A percentile compares a stretch with the other conserved stretches of the same genome.
These are phyloP conservation scores for Candida sp. DNA, from an alignment of 1,139 yeast genomes.

Conservation along the genomic window DNA sequence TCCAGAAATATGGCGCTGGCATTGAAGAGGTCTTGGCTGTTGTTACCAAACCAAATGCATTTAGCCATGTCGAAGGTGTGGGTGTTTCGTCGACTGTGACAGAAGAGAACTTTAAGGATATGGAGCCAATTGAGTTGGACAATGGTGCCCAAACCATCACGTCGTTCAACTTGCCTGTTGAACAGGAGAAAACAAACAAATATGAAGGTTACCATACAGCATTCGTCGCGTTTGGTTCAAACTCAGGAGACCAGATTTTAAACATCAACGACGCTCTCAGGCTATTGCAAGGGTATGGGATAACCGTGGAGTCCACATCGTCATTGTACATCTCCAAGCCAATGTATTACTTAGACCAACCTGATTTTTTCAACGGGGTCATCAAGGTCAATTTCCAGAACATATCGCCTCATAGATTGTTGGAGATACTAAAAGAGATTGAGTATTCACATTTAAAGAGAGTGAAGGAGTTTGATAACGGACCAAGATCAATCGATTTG, in stretches of 20 bases:
- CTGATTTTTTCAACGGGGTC: conserved; percentile 85
- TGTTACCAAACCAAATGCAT: conserved; percentile 88
- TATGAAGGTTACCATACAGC: conserved; percentile 50
- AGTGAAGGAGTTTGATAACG: conserved; percentile 81
- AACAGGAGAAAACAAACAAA: conserved; percentile 11
- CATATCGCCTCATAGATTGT: conserved; percentile 65
- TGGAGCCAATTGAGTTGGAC: conserved; percentile 23
- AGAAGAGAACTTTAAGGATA: conserved; percentile 32
- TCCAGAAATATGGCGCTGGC: conserved; percentile 34
- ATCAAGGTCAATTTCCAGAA: conserved; percentile 56
- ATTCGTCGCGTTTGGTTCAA: conserved; percentile 89
- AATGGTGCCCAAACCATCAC: background rate
- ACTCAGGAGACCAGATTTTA: conserved; percentile 70
- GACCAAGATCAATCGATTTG: conserved; percentile 90
- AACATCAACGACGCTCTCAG: conserved; percentile 65
- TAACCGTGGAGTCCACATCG: conserved; percentile 65
- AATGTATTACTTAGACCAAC: conserved; percentile 86
- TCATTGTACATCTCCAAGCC: conserved; percentile 89
- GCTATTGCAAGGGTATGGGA: conserved; percentile 45
- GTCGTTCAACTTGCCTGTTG: conserved; percentile 38
- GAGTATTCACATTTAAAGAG: conserved; percentile 78
- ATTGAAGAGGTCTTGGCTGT: conserved; percentile 53
- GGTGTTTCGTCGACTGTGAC: conserved; percentile 76
- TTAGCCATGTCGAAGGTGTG: conserved; percentile 86
- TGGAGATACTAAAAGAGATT: conserved; percentile 67